These are phyloP conservation scores for Malassezia equina DNA, from an alignment of 1,284 basidiomycete genomes.

Conservation along the genomic window DNA sequence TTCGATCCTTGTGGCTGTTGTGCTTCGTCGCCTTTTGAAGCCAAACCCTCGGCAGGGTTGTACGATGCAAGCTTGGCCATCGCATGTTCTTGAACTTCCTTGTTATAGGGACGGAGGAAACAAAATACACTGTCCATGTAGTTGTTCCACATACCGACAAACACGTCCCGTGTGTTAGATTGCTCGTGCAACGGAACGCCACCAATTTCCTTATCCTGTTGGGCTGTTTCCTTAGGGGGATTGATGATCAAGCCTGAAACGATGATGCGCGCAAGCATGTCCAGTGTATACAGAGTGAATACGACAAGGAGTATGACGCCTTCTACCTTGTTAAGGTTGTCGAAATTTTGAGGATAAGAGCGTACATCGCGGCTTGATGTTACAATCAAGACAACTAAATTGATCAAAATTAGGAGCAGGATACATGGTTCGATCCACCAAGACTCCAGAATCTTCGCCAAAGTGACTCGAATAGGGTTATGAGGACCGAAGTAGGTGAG, in stretches of 20 bases:
- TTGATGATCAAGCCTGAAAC: slow-evolving; percentile 85
- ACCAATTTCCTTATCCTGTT: neutral
- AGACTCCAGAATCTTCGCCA: slow-evolving; percentile 19
- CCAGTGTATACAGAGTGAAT: slow-evolving; percentile 80
- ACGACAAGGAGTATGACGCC: slow-evolving; percentile 61
- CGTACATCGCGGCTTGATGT: slow-evolving; percentile 62
- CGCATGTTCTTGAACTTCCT: neutral
- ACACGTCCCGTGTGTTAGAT: neutral
- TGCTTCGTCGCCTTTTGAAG: neutral
- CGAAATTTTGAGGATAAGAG: slow-evolving; percentile 80
- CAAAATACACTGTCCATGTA: neutral
- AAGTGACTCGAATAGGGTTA: slow-evolving; percentile 23
- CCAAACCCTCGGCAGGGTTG: slow-evolving; percentile 7
- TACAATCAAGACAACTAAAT: slow-evolving; percentile 70
- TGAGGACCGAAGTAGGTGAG: slow-evolving; percentile 65
- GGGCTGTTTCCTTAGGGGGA: slow-evolving; percentile 51
- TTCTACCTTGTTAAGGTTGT: slow-evolving; percentile 51
- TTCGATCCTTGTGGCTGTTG: no score
- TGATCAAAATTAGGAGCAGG: slow-evolving; percentile 69
- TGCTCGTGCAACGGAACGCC: neutral
- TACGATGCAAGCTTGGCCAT: neutral
- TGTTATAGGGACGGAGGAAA: slow-evolving; percentile 6
- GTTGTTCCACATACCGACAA: neutral
- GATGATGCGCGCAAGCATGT: slow-evolving; percentile 76
- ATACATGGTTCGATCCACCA: slow-evolving; percentile 82